These are phyloP conservation scores for Neonectria hederae DNA, from an alignment of 2,329 filamentous ascomycete species.

Conservation along the genomic window DNA sequence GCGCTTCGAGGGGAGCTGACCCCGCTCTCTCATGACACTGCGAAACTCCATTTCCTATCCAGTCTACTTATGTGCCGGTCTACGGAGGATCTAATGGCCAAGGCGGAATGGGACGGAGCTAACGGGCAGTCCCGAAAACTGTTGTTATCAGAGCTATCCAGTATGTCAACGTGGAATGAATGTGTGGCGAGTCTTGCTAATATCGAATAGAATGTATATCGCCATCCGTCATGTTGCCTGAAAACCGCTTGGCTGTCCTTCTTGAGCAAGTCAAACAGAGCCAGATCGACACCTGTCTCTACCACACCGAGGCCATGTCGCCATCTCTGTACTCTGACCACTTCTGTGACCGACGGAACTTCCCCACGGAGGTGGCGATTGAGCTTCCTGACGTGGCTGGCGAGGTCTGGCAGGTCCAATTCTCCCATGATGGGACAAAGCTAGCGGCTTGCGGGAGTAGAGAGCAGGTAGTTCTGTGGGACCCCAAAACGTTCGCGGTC, in stretches of 20 bases:
- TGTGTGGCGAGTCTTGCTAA: background rate
- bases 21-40: constrained; percentile 81
- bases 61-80: constrained; percentile 90
- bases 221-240: constrained; percentile 95
- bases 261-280: constrained; percentile 84
- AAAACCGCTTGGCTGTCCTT: constrained; percentile 84
- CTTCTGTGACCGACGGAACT: constrained; percentile 79
- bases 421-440: constrained; percentile 85
- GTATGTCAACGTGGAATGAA: constrained; percentile 58
- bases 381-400: constrained; percentile 79
- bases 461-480: constrained; percentile 81
- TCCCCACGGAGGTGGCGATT: constrained; percentile 76
- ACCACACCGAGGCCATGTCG: constrained; percentile 81
- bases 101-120: constrained; percentile 88
- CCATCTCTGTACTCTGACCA: constrained; percentile 93
- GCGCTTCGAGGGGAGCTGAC: constrained; percentile 91
- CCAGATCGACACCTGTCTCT: constrained; percentile 85
- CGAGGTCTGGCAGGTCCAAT: constrained; percentile 92
- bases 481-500: constrained; percentile 74
- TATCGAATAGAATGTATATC: constrained; percentile 79
- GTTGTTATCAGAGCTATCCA: constrained; percentile 84
- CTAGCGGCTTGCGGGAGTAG: constrained; percentile 86
- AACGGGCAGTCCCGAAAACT: constrained; percentile 76
- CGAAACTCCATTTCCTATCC: constrained; percentile 82
- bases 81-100: constrained; percentile 76